These are phyloP conservation scores for Panicum miliaceum DNA, from an alignment of 176 grass and related monocot species.

Conservation along the genomic window DNA sequence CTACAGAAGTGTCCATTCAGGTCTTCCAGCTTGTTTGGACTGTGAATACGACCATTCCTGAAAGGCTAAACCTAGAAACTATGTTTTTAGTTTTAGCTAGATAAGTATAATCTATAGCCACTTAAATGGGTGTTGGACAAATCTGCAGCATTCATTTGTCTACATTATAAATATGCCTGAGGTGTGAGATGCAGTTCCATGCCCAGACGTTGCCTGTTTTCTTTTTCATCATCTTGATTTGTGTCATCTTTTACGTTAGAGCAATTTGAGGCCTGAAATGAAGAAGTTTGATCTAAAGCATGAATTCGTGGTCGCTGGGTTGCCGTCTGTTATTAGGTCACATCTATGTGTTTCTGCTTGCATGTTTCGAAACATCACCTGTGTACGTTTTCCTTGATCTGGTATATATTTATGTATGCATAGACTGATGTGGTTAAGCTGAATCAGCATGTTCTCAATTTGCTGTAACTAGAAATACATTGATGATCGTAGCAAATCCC, in stretches of 20 bases:
- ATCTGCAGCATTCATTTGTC: constrained; percentile 3
- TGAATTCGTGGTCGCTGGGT: neutral
- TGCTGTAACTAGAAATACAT: no score
- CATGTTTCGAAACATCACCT: neutral
- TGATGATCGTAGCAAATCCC: constrained; percentile 1
- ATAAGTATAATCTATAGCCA: neutral
- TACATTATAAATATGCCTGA: constrained; percentile 8
- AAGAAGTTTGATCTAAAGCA: neutral
- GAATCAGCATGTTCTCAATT: neutral
- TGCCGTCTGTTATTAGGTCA: neutral
- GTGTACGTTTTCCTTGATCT: neutral
- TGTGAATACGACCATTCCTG: constrained; percentile 39
- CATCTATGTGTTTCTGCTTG: neutral
- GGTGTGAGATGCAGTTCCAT: neutral
- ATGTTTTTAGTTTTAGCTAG: constrained; percentile 34
- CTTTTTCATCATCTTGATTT: no score
- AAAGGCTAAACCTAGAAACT: neutral
- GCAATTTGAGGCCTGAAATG: neutral
- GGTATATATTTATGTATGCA: neutral
- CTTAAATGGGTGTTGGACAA: neutral
- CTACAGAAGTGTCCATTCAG: neutral
- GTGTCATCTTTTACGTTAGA: neutral
- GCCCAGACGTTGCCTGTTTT: neutral
- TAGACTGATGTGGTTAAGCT: neutral
- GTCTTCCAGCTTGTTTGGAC: constrained; percentile 11